These are phyloP conservation scores for Colletotrichum incanum DNA, from an alignment of 2,329 filamentous ascomycete species.

Conservation along the genomic window DNA sequence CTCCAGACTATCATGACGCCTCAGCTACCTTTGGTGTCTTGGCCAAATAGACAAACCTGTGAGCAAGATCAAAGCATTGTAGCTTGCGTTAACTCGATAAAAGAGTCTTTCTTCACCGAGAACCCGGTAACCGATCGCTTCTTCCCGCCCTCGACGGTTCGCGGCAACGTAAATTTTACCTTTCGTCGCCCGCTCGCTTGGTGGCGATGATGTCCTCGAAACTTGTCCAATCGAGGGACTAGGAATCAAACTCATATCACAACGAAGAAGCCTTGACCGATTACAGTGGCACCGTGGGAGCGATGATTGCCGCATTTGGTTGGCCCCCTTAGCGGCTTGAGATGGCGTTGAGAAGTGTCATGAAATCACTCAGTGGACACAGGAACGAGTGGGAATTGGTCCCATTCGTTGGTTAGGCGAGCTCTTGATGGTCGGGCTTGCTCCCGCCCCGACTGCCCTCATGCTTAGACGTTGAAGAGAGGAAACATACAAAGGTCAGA, in stretches of 20 bases:
- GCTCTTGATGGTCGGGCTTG: not conserved
- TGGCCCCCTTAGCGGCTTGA: not conserved
- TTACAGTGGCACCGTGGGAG: not conserved
- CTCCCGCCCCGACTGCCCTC: not conserved
- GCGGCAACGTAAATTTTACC: not conserved
- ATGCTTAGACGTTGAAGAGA: not conserved
- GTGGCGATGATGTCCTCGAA: not conserved
- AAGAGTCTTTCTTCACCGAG: conserved; percentile 14
- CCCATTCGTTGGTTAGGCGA: not conserved
- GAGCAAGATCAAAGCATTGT: not conserved
- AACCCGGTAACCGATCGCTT: conserved; percentile 1
- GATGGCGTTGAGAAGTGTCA: not conserved
- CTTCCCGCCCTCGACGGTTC: not conserved
- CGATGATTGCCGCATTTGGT: not conserved
- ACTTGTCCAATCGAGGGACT: not conserved
- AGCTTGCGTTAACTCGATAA: not conserved
- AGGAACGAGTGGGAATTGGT: not conserved
- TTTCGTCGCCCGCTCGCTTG: not conserved
- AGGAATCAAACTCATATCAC: not conserved
- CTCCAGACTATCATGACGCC: not conserved
- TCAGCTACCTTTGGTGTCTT: conserved; percentile 10
- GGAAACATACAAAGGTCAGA: not conserved
- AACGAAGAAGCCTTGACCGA: not conserved
- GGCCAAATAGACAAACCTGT: not conserved
- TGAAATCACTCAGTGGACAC: not conserved